Conservation (phyloP, 208 protist genomes). For the Leishmania gerbilli region DNA sequence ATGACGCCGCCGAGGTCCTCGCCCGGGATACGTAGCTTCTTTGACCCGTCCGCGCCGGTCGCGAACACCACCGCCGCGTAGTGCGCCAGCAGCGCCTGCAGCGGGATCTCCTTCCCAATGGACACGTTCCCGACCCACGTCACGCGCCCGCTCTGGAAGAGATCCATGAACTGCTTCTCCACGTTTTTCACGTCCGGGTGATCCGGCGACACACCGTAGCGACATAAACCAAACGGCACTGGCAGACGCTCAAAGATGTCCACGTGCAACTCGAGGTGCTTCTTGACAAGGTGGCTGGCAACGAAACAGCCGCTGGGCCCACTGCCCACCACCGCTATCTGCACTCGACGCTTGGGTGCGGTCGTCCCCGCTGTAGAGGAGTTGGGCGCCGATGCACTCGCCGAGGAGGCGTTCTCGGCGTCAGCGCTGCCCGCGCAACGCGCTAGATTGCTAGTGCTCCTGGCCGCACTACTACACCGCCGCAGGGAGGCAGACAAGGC, state of each 20-base stretch:
- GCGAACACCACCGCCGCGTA: slow-evolving; percentile 95
- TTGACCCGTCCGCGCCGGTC: slow-evolving; percentile 85
- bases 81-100: slow-evolving; percentile 66
- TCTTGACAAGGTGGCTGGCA: slow-evolving; percentile 88
- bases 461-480: neutral
- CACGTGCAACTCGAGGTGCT: slow-evolving; percentile 72
- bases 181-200: slow-evolving; percentile 98
- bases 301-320: slow-evolving; percentile 97
- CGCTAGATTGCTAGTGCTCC: neutral
- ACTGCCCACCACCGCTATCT: slow-evolving; percentile 94
- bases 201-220: slow-evolving; percentile 97
- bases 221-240: slow-evolving; percentile 96
- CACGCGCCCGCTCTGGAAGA: slow-evolving; percentile 76
- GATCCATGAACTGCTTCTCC: slow-evolving; percentile 85
- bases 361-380: neutral
- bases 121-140: slow-evolving; percentile 95
- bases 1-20: slow-evolving; percentile 85
- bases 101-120: slow-evolving; percentile 77
- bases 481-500: neutral
- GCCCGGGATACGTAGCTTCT: slow-evolving; percentile 79
- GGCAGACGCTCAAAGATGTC: slow-evolving; percentile 95
- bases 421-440: neutral
- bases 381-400: neutral
- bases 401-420: neutral
- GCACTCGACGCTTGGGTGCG: slow-evolving; percentile 42